These are phyloP conservation scores for Huntiella moniliformis DNA, from an alignment of 2,329 filamentous ascomycete species.

Conservation along the genomic window DNA sequence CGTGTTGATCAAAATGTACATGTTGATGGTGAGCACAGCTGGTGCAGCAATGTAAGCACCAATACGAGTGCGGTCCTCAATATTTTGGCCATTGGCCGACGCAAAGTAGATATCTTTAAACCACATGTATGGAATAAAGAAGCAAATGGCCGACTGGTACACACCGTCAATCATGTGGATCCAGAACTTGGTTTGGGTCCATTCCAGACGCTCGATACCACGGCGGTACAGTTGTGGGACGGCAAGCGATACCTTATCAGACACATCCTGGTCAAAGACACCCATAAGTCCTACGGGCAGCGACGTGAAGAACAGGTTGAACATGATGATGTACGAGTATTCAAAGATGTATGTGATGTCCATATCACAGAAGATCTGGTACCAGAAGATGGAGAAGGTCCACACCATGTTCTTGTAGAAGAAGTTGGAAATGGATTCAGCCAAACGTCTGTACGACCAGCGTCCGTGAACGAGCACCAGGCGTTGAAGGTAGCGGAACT, in stretches of 20 bases:
- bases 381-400: conserved; percentile 96
- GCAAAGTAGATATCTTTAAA: conserved; percentile 43
- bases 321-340: conserved; percentile 91
- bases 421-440: conserved; percentile 92
- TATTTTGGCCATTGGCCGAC: conserved; percentile 50
- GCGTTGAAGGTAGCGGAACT: conserved; percentile 75
- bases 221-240: conserved; percentile 90
- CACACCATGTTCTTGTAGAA: conserved; percentile 99
- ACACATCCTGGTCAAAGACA: conserved; percentile 91
- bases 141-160: conserved; percentile 86
- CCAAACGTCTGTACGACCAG: conserved; percentile 89
- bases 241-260: conserved; percentile 78
- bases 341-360: conserved; percentile 96
- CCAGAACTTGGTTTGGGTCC: conserved; percentile 95
- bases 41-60: conserved; percentile 75
- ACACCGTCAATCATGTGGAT: conserved; percentile 86
- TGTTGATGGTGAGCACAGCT: conserved; percentile 73
- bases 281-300: conserved; percentile 89
- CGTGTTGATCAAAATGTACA: conserved; percentile 88
- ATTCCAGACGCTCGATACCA: conserved; percentile 89
- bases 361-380: conserved; percentile 85
- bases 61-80: conserved; percentile 66
- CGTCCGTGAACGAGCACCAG: conserved; percentile 78
- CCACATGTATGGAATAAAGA: conserved; percentile 82
- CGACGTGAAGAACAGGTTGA: conserved; percentile 93